phyloP scores from a whole-genome alignment of 2,329 filamentous ascomycete genomes.

The Cordyceps farinosa region DNA sequence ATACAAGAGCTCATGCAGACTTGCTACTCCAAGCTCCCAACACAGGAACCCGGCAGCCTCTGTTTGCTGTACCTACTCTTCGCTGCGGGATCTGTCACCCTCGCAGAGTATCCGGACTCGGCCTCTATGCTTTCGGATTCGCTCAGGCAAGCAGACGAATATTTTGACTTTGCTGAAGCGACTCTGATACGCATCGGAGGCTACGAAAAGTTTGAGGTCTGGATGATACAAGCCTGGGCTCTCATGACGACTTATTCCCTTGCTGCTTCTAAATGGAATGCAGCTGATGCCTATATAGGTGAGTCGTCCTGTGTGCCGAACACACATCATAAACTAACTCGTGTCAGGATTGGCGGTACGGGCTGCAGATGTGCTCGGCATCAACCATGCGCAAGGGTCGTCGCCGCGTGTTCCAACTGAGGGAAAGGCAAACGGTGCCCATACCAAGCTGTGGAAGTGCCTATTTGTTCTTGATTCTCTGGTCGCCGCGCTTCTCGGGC shows the following conservation, averaged over 20 bases:
- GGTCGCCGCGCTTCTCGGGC: slow-evolving; percentile 1
- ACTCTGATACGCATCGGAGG: slow-evolving; percentile 44
- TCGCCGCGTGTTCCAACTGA: background rate
- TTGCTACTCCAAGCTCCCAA: slow-evolving; percentile 53
- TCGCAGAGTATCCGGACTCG: background rate
- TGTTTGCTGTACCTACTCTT: slow-evolving; percentile 61
- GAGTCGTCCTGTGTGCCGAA: slow-evolving; percentile 22
- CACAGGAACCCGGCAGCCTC: slow-evolving; percentile 47
- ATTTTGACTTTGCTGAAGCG: slow-evolving; percentile 57
- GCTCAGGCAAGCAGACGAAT: slow-evolving; percentile 55
- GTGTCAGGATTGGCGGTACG: slow-evolving; percentile 57
- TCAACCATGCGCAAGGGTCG: background rate
- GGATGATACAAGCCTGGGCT: slow-evolving; percentile 60
- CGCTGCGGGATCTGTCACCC: slow-evolving; percentile 46
- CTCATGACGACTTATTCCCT: slow-evolving; percentile 65
- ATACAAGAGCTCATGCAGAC: slow-evolving; percentile 49
- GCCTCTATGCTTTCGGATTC: slow-evolving; percentile 29
- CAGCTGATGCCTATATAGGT: slow-evolving; percentile 61
- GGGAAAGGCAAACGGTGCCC: background rate
- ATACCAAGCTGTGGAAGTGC: slow-evolving; percentile 6
- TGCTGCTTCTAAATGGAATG: slow-evolving; percentile 57
- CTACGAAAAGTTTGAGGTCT: slow-evolving; percentile 61
- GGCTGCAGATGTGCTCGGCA: slow-evolving; percentile 49
- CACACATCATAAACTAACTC: slow-evolving; percentile 17
- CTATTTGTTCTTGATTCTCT: slow-evolving; percentile 11